A percentile compares a stretch with the other conserved stretches of the same genome.
Conservation (phyloP, 768 basidiomycete genomes). For the Collybia mongolica region DNA sequence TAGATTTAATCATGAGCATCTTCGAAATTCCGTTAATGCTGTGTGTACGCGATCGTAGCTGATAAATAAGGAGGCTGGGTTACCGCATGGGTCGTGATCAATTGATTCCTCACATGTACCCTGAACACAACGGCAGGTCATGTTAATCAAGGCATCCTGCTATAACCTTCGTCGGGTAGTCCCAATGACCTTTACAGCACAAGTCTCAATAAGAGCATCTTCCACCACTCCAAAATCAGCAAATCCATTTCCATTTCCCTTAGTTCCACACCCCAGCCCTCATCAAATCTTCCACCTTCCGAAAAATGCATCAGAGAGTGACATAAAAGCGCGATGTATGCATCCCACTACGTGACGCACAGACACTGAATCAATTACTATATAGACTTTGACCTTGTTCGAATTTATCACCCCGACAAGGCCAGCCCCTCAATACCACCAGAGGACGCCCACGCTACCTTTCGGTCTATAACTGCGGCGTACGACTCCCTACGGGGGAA, state of each 20-base stretch:
- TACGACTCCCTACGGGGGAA: slow-evolving; percentile 65
- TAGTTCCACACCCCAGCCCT: slow-evolving; percentile 49
- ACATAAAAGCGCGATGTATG: slow-evolving; percentile 61
- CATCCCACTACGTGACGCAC: neutral
- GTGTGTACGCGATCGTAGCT: too few species aligned
- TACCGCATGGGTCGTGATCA: too few species aligned
- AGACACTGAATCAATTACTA: slow-evolving; percentile 2
- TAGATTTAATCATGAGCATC: too few species aligned
- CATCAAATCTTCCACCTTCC: slow-evolving; percentile 67
- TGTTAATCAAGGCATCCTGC: too few species aligned
- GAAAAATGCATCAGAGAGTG: slow-evolving; percentile 43
- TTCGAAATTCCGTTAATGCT: too few species aligned
- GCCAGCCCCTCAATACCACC: slow-evolving; percentile 36
- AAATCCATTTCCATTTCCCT: slow-evolving; percentile 50
- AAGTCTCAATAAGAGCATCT: neutral
- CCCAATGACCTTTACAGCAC: neutral
- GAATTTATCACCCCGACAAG: slow-evolving; percentile 79
- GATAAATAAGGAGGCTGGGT: too few species aligned
- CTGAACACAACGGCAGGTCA: too few species aligned
- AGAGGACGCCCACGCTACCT: slow-evolving; percentile 58
- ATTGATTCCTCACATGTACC: too few species aligned
- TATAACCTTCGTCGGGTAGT: too few species aligned
- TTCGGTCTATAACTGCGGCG: slow-evolving; percentile 66
- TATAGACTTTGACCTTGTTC: slow-evolving; percentile 76
- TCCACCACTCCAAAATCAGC: slow-evolving; percentile 1